Conservation (phyloP, 257 asterid genomes). For the Anisodus tanguticus region DNA sequence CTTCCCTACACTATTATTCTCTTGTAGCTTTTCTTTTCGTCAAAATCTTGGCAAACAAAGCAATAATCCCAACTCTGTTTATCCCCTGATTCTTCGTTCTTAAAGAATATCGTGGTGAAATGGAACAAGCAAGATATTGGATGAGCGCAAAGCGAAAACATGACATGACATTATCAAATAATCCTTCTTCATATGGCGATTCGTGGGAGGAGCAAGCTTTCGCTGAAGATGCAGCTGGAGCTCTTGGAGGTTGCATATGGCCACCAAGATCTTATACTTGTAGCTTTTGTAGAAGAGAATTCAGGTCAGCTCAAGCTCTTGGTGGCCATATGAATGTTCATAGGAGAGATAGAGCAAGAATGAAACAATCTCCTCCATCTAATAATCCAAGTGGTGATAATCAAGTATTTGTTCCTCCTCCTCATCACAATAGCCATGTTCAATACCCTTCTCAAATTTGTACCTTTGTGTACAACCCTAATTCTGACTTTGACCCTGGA, state of each 20-base stretch:
- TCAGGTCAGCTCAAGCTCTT: conserved; percentile 93
- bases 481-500: conserved; percentile 40
- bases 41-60: not conserved
- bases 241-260: conserved; percentile 85
- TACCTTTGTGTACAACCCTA: conserved; percentile 55
- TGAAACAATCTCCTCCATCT: conserved; percentile 59
- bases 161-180: conserved; percentile 36
- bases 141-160: conserved; percentile 69
- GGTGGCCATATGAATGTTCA: conserved; percentile 99
- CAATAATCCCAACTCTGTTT: not conserved
- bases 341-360: conserved; percentile 85
- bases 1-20: conserved; percentile 22
- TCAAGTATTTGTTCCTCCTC: conserved; percentile 22
- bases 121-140: conserved; percentile 77
- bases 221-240: conserved; percentile 84
- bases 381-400: conserved; percentile 2
- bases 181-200: conserved; percentile 46
- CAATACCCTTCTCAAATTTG: conserved; percentile 47
- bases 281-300: conserved; percentile 83
- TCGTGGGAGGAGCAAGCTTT: conserved; percentile 98
- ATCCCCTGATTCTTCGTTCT: conserved; percentile 26
- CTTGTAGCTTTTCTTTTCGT: not conserved
- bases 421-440: conserved; percentile 26
- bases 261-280: conserved; percentile 96
- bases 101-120: conserved; percentile 2